Base-by-base conservation (phyloP, 805 yeast genomes). In the Candida hungchunana region DNA sequence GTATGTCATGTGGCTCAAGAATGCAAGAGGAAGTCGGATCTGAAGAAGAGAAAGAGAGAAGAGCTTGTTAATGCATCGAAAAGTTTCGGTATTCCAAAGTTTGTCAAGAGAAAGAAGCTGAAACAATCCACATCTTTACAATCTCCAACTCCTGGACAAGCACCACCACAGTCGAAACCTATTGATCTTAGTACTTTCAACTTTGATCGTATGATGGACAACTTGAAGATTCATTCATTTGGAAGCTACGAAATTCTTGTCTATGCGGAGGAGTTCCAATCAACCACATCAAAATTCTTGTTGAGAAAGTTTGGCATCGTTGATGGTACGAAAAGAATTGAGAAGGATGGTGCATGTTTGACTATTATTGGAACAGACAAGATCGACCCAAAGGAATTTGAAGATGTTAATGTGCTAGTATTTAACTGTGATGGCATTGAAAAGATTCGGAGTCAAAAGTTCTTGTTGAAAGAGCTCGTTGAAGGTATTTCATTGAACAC, bases 351-450 rank as follows among this genome's bases (percentile, higher is more conserved):
- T 2, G 13, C 50, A 2, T 26, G 36, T 0, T 19, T 62, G 22
- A 38, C 40, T 3, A 43, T 64, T 4, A 40, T 36, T 13, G 50
- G 55, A 14, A 48, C 54, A 10, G 48, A 47, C 28, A 40, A 46
- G 14, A 57, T 55, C 24, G 43, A 53, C 18, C 53, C 61, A 4
- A 32, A 42, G 2, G 29, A 28, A 1, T 57, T 60, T 26, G 48
- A 47, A 9, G 46, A 61, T 36, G 46, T 59, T 0, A 65, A 62
- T 32, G 20, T 64, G 3, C 36, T 66, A 12, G 52, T 66, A 3
- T 65, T 63, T 39, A 66, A 63, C 37, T 54, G 67, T n/a, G 64
- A 48, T 55, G 56, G 64, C 49, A 37, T 41, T 51, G 37, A 59
- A 42, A 40, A 60, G 48, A 37, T 66, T 42, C 37, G 61, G 55